A percentile compares a stretch with the other conserved stretches of the same genome.
Evolutionary conservation across 805 yeast genomes (phyloP).

Genomic region (Wickerhamomyces alni): DNA sequence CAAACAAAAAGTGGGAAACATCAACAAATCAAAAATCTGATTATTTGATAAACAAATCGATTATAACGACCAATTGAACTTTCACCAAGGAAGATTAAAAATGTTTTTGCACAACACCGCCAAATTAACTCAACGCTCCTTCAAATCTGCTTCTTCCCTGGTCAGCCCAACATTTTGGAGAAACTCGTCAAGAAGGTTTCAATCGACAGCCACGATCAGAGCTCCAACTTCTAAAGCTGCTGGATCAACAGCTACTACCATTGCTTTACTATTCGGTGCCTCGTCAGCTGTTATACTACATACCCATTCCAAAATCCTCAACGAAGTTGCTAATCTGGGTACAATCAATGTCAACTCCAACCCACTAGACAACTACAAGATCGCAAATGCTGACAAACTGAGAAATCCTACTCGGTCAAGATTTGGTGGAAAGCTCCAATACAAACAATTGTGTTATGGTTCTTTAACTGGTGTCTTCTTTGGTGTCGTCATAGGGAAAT

Average conservation of each 20-base stretch:
- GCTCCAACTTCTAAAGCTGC: background rate
- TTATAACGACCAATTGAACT: too few relatives aligned
- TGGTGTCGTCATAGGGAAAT: constrained; percentile 55
- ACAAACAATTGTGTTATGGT: constrained; percentile 55
- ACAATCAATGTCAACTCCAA: constrained; percentile 13
- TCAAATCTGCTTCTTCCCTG: constrained; percentile 6
- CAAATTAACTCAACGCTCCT: constrained; percentile 11
- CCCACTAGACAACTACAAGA: background rate
- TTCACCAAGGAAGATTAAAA: too few relatives aligned
- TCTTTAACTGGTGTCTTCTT: constrained; percentile 50
- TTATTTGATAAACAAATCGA: too few relatives aligned
- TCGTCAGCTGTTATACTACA: constrained; percentile 13
- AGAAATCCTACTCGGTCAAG: constrained; percentile 14
- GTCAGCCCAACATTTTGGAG: constrained; percentile 5
- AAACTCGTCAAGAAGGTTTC: constrained; percentile 5
- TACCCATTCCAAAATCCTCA: constrained; percentile 19
- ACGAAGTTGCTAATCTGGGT: constrained; percentile 21
- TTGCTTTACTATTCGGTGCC: constrained; percentile 22
- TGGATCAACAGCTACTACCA: constrained; percentile 3
- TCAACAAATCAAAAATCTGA: too few relatives aligned
- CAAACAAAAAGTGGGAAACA: too few relatives aligned
- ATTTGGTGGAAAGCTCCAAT: constrained; percentile 43
- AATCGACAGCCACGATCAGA: background rate
- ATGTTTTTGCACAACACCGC: constrained; percentile 15
- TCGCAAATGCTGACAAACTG: constrained; percentile 3